Evolutionary conservation across 345 rosid genomes (phyloP).

Genomic region (Linum tenue): DNA sequence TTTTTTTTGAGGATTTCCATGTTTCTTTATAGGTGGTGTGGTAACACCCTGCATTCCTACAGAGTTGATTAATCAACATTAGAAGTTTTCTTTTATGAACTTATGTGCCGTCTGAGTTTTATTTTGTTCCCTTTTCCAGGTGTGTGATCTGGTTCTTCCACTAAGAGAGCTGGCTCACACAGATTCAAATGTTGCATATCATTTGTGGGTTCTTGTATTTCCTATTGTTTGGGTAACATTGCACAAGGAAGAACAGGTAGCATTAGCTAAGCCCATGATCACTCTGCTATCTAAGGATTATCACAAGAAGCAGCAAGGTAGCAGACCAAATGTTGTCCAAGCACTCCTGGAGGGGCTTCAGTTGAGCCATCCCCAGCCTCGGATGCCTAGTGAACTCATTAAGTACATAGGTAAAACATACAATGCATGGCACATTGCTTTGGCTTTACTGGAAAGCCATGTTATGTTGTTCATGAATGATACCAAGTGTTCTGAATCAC

Average conservation of each 20-base stretch:
- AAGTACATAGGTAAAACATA: slow-evolving; percentile 92
- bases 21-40: not conserved
- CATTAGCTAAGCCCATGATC: slow-evolving; percentile 87
- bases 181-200: slow-evolving; percentile 94
- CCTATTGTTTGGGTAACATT: slow-evolving; percentile 97
- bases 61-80: not conserved
- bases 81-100: not conserved
- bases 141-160: slow-evolving; percentile 80
- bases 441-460: slow-evolving; percentile 91
- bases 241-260: slow-evolving; percentile 75
- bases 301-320: slow-evolving; percentile 93
- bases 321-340: slow-evolving; percentile 97
- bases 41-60: not conserved
- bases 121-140: slow-evolving; percentile 33
- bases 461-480: slow-evolving; percentile 88
- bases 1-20: slow-evolving; percentile 9
- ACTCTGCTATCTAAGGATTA: slow-evolving; percentile 77
- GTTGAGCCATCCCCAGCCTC: slow-evolving; percentile 97
- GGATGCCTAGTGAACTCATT: slow-evolving; percentile 97
- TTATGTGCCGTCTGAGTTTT: not conserved
- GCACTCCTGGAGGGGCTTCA: slow-evolving; percentile 98
- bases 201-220: slow-evolving; percentile 96
- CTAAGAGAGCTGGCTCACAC: slow-evolving; percentile 90
- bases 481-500: slow-evolving; percentile 81
- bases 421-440: slow-evolving; percentile 95